These are phyloP conservation scores for Urostyla sp. DNA, from an alignment of 73 alveolate species.

Conservation along the genomic window DNA sequence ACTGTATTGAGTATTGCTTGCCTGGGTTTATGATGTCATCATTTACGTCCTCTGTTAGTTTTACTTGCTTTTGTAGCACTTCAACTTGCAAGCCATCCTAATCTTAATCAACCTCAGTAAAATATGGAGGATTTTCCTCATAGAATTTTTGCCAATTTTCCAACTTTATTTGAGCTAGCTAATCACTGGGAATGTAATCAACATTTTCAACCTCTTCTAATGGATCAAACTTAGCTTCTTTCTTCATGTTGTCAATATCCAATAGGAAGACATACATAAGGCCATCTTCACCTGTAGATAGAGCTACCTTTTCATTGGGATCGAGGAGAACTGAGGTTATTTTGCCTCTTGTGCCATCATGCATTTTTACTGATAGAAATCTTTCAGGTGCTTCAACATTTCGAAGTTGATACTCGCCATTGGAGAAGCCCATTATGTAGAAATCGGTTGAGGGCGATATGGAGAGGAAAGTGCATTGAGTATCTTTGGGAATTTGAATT, in stretches of 20 bases:
- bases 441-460: conserved; percentile 68
- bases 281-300: conserved; percentile 89
- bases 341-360: conserved; percentile 81
- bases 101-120: conserved; percentile 51
- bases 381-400: conserved; percentile 61
- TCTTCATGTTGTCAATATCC: conserved; percentile 59
- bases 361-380: conserved; percentile 71
- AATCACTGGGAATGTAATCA: conserved; percentile 57
- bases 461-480: conserved; percentile 56
- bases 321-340: conserved; percentile 72
- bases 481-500: conserved; percentile 67
- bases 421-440: conserved; percentile 65
- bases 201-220: conserved; percentile 66
- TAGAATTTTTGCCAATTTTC: conserved; percentile 5
- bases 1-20: conserved; percentile 77
- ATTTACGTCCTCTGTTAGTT: conserved; percentile 64
- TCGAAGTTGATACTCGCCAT: conserved; percentile 79
- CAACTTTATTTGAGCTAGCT: conserved; percentile 5
- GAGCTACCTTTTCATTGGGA: conserved; percentile 67
- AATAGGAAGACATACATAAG: conserved; percentile 76
- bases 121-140: conserved; percentile 32
- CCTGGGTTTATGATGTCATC: conserved; percentile 84
- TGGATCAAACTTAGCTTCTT: conserved; percentile 55
- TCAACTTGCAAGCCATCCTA: conserved; percentile 59
- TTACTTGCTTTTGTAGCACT: conserved; percentile 60